These are phyloP conservation scores for Chlamydomonas asymmetrica DNA, from an alignment of 139 green algal species.

Conservation along the genomic window DNA sequence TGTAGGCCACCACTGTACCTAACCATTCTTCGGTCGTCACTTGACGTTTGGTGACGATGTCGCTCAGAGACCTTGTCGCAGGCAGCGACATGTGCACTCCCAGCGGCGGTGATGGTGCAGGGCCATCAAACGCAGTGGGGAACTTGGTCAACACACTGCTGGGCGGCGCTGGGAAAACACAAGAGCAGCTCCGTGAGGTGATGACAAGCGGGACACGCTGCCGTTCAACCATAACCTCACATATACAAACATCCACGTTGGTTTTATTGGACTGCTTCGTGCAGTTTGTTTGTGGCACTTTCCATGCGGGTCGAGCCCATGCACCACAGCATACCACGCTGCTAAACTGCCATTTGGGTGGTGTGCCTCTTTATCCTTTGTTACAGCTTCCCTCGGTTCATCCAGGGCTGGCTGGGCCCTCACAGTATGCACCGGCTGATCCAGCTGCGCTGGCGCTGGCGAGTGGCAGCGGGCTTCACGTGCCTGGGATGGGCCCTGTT, in stretches of 20 bases:
- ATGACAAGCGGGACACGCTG: background rate
- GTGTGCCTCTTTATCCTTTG: too few species aligned
- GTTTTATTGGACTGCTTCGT: too few species aligned
- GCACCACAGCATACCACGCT: too few species aligned
- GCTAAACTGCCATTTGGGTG: too few species aligned
- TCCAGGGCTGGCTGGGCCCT: constrained; percentile 18
- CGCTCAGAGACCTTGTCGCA: constrained; percentile 76
- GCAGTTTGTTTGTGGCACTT: too few species aligned
- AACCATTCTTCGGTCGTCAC: too few species aligned
- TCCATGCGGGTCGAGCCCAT: too few species aligned
- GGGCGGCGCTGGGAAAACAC: constrained; percentile 66
- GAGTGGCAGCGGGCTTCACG: background rate
- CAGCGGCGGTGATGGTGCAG: constrained; percentile 58
- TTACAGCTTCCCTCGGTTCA: constrained; percentile 27
- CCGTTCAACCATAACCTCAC: background rate
- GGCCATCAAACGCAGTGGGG: constrained; percentile 75
- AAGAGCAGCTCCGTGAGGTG: constrained; percentile 71
- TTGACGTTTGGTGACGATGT: too few species aligned
- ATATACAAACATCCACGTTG: background rate
- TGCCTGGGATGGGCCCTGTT: constrained; percentile 33
- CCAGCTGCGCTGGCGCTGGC: constrained; percentile 18
- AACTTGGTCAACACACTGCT: constrained; percentile 80
- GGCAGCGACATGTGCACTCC: constrained; percentile 75
- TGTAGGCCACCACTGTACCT: too few species aligned
- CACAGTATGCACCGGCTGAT: too few species aligned